A percentile compares a stretch with the other conserved stretches of the same genome.
phyloP scores from a whole-genome alignment of 345 rosid genomes.

The Theobroma cacao region DNA sequence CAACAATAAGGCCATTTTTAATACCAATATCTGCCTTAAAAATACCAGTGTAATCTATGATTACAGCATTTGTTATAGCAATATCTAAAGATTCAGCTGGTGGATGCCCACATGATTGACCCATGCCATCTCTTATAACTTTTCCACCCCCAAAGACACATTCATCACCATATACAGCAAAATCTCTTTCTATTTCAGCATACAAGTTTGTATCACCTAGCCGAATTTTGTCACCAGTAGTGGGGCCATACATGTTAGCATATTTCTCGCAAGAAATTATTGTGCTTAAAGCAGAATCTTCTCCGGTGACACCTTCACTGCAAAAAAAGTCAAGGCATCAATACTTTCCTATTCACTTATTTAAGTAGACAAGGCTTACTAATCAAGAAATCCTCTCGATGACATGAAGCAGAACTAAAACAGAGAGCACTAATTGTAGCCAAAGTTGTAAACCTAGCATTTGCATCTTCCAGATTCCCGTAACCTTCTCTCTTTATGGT shows the following conservation, averaged over 20 bases:
- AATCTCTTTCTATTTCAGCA: slow-evolving; percentile 84
- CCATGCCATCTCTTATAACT: slow-evolving; percentile 98
- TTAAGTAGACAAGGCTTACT: background rate
- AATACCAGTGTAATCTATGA: slow-evolving; percentile 82
- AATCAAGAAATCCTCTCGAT: slow-evolving; percentile 11
- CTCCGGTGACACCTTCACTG: slow-evolving; percentile 73
- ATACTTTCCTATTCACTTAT: background rate
- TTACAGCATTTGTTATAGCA: slow-evolving; percentile 81
- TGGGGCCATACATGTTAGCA: slow-evolving; percentile 93
- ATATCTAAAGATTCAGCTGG: slow-evolving; percentile 59
- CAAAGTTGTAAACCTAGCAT: slow-evolving; percentile 57
- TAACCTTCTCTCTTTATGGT: slow-evolving; percentile 40
- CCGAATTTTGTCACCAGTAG: slow-evolving; percentile 81
- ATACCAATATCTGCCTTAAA: slow-evolving; percentile 94
- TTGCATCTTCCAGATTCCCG: slow-evolving; percentile 51
- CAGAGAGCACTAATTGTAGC: slow-evolving; percentile 16
- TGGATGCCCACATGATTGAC: slow-evolving; percentile 61
- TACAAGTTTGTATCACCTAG: slow-evolving; percentile 87
- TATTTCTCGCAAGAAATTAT: slow-evolving; percentile 60
- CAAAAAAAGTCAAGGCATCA: slow-evolving; percentile 29
- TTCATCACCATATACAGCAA: slow-evolving; percentile 88
- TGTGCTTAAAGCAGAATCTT: slow-evolving; percentile 49
- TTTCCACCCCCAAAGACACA: slow-evolving; percentile 98
- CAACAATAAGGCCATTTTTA: slow-evolving; percentile 54
- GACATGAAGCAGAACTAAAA: slow-evolving; percentile 8